phyloP scores from a whole-genome alignment of 805 yeast genomes.

The Debaryomyces tyrocola region DNA sequence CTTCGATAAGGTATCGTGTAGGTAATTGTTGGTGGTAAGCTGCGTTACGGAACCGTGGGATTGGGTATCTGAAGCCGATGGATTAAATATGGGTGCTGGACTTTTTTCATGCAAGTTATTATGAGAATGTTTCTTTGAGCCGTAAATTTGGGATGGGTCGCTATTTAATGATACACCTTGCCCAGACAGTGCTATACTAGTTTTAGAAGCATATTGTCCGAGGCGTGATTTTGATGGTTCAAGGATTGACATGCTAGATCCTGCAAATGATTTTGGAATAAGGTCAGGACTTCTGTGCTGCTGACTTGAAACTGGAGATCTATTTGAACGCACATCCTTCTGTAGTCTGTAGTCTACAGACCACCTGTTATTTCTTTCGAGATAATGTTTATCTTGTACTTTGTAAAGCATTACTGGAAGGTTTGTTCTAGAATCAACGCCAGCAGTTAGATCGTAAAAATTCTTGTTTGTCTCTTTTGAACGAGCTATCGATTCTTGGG shows the following conservation, averaged over 20 bases:
- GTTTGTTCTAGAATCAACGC: slow-evolving; percentile 23
- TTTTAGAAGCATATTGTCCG: neutral
- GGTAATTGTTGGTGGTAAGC: slow-evolving; percentile 2
- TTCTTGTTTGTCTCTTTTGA: neutral
- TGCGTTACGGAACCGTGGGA: neutral
- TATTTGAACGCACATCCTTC: neutral
- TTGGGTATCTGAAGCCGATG: neutral
- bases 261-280: neutral
- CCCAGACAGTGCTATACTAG: neutral
- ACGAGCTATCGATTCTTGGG: neutral
- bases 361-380: neutral
- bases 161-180: neutral
- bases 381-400: slow-evolving; percentile 23
- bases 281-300: neutral
- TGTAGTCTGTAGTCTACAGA: neutral
- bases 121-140: neutral
- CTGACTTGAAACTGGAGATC: neutral
- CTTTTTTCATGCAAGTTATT: neutral
- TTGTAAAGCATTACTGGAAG: slow-evolving; percentile 30
- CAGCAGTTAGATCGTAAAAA: slow-evolving; percentile 23
- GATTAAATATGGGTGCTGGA: neutral
- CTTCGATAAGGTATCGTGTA: slow-evolving; percentile 13
- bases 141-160: neutral
- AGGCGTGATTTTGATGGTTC: neutral
- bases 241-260: neutral